Evolutionary conservation across 176 grass and related monocot species (phyloP).

Genomic region (Alopecurus myosuroides): DNA sequence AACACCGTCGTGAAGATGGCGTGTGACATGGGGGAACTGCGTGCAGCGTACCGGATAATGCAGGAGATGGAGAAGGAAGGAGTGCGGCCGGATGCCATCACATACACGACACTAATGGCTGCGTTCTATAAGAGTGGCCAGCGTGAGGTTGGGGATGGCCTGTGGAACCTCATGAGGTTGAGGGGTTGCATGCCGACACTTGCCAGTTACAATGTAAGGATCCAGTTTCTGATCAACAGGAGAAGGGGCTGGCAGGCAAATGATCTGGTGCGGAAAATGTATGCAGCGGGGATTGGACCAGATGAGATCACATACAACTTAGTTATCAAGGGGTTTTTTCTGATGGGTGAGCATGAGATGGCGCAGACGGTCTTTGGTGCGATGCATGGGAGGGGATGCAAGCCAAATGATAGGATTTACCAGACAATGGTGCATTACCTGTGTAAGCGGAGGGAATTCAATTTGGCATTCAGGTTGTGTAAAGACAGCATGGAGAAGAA

Average conservation of each 20-base stretch:
- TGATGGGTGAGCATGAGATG: slow-evolving; percentile 80
- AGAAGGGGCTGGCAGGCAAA: slow-evolving; percentile 72
- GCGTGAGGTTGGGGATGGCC: slow-evolving; percentile 68
- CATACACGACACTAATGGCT: slow-evolving; percentile 75
- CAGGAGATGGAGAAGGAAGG: slow-evolving; percentile 60
- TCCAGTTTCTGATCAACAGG: slow-evolving; percentile 75
- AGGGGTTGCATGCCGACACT: slow-evolving; percentile 64
- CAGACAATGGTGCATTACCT: slow-evolving; percentile 99
- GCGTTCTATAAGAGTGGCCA: slow-evolving; percentile 67
- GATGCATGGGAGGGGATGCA: slow-evolving; percentile 71
- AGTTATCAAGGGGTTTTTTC: slow-evolving; percentile 88
- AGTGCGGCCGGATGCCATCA: slow-evolving; percentile 63
- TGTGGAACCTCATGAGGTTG: slow-evolving; percentile 94
- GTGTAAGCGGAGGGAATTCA: slow-evolving; percentile 62
- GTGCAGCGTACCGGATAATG: slow-evolving; percentile 56
- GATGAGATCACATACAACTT: slow-evolving; percentile 90
- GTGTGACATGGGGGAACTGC: slow-evolving; percentile 61
- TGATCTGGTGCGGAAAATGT: slow-evolving; percentile 57
- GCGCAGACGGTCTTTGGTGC: slow-evolving; percentile 64
- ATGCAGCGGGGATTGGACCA: slow-evolving; percentile 45
- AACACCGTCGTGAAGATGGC: slow-evolving; percentile 75
- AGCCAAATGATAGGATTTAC: slow-evolving; percentile 74
- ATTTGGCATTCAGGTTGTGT: slow-evolving; percentile 71
- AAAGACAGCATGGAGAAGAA: slow-evolving; percentile 84
- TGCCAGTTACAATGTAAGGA: slow-evolving; percentile 91